phyloP scores from a whole-genome alignment of 768 basidiomycete genomes.

The Auriscalpium microsporum region DNA sequence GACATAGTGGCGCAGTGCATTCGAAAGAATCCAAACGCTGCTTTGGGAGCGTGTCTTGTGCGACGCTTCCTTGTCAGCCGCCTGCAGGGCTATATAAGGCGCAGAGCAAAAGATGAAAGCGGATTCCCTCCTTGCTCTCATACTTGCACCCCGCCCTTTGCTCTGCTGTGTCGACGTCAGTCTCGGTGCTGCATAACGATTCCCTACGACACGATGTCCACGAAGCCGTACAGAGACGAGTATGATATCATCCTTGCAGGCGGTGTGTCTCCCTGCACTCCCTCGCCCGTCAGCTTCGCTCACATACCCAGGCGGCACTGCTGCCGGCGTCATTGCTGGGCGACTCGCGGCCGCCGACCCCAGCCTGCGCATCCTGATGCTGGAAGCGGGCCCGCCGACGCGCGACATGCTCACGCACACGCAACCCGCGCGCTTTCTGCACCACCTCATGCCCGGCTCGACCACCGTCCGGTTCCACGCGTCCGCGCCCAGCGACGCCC shows the following conservation, averaged over 20 bases:
- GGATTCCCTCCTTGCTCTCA: too few species aligned
- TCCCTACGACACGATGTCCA: too few species aligned
- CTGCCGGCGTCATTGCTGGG: constrained; percentile 49
- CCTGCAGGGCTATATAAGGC: too few species aligned
- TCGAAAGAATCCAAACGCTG: too few species aligned
- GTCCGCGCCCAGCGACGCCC: constrained; percentile 31
- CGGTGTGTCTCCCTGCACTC: constrained; percentile 11
- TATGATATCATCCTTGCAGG: constrained; percentile 11
- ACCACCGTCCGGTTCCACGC: constrained; percentile 37
- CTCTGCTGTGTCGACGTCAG: too few species aligned
- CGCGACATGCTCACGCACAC: constrained; percentile 36
- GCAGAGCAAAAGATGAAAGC: too few species aligned
- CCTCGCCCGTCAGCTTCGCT: too few species aligned
- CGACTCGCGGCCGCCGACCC: constrained; percentile 48
- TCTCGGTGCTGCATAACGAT: too few species aligned
- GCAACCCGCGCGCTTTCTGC: constrained; percentile 45
- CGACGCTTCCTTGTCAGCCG: too few species aligned
- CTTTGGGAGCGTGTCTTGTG: too few species aligned
- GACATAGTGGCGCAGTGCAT: too few species aligned
- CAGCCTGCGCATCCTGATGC: constrained; percentile 45
- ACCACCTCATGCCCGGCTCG: constrained; percentile 30
- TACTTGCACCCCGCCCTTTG: too few species aligned
- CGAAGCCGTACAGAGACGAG: background rate
- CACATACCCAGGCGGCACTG: constrained; percentile 28
- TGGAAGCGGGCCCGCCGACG: constrained; percentile 52